Evolutionary conservation across 139 green algal genomes (phyloP).

Genomic region (Pseudopediastrum boryanum): DNA sequence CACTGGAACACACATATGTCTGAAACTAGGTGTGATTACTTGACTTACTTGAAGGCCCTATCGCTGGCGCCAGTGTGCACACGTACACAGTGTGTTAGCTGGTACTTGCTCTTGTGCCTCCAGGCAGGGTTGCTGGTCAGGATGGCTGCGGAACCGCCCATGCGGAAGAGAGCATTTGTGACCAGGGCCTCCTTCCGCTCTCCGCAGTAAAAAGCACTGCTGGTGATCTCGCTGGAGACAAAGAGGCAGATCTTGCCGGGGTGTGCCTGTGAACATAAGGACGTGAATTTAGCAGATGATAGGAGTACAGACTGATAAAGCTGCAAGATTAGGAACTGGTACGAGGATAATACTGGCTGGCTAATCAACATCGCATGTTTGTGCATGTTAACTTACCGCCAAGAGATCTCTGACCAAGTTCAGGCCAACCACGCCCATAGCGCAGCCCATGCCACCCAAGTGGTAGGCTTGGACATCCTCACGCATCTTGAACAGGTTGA

Average conservation of each 20-base stretch:
- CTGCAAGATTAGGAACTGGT: neutral
- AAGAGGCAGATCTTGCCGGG: slow-evolving; percentile 39
- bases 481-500: slow-evolving; percentile 77
- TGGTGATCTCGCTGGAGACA: slow-evolving; percentile 33
- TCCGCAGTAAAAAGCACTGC: slow-evolving; percentile 37
- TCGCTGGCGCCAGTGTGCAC: slow-evolving; percentile 55
- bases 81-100: slow-evolving; percentile 46
- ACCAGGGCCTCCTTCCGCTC: slow-evolving; percentile 53
- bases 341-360: neutral
- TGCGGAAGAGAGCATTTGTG: slow-evolving; percentile 58
- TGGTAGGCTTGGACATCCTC: slow-evolving; percentile 75
- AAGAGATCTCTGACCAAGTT: slow-evolving; percentile 78
- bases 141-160: slow-evolving; percentile 58
- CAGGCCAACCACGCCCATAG: slow-evolving; percentile 75
- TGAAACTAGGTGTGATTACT: too few relatives aligned
- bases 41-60: slow-evolving; percentile 46
- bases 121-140: slow-evolving; percentile 71
- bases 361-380: neutral
- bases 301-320: neutral
- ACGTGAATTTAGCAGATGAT: neutral
- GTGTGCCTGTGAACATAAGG: slow-evolving; percentile 24
- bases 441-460: slow-evolving; percentile 84
- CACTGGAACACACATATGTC: too few relatives aligned
- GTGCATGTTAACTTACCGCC: slow-evolving; percentile 12
- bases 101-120: slow-evolving; percentile 54